phyloP scores from a whole-genome alignment of 2,329 filamentous ascomycete genomes.

The Ophiosphaerella herpotricha region DNA sequence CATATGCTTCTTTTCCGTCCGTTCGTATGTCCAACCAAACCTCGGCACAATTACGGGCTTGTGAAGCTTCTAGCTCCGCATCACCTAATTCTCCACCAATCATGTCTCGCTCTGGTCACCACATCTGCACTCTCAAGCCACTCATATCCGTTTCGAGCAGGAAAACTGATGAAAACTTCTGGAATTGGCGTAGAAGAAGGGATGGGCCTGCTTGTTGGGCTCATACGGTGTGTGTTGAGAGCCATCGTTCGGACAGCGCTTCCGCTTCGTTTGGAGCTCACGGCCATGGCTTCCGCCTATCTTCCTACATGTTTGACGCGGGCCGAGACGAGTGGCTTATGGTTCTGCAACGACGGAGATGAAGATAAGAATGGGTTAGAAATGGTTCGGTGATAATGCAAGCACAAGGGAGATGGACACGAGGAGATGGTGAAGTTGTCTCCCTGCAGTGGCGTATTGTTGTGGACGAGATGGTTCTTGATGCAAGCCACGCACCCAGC shows the following conservation, averaged over 20 bases:
- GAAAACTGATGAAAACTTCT: background rate
- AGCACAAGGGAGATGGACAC: slow-evolving; percentile 4
- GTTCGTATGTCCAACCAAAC: background rate
- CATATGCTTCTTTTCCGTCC: slow-evolving; percentile 1
- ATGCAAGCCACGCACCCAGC: too few relatives aligned
- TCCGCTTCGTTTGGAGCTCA: background rate
- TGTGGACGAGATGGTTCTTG: too few relatives aligned
- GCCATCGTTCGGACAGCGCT: background rate
- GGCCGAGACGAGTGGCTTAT: background rate
- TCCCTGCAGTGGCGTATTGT: too few relatives aligned
- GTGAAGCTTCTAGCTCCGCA: background rate
- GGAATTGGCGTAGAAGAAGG: background rate
- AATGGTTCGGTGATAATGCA: background rate
- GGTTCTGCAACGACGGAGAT: slow-evolving; percentile 1
- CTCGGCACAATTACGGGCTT: background rate
- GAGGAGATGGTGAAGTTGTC: background rate
- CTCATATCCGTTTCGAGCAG: background rate
- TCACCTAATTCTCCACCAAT: background rate
- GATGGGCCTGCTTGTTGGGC: background rate
- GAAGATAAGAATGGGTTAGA: slow-evolving; percentile 1
- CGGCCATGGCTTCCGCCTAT: background rate
- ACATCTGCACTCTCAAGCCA: slow-evolving; percentile 1
- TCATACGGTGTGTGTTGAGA: background rate
- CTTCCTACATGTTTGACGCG: background rate
- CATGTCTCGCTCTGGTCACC: background rate